Percentiles rank a stretch among this genome's conserved stretches.
phyloP scores from a whole-genome alignment of 2,329 filamentous ascomycete genomes.

The Paracoccidioides brasiliensis region DNA sequence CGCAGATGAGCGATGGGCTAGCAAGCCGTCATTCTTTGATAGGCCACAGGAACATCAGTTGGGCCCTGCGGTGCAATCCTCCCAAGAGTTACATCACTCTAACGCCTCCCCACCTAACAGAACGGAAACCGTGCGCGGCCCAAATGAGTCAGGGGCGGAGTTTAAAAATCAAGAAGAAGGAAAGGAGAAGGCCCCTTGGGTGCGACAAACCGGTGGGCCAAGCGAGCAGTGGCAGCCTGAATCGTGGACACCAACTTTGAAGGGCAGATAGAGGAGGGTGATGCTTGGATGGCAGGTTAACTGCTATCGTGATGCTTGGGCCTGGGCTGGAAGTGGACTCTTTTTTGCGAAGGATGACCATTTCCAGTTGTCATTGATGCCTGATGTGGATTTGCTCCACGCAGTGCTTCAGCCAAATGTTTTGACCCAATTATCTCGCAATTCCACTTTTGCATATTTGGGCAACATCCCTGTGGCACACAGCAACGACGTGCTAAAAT shows the following conservation, averaged over 20 bases:
- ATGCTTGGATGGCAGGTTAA: background rate
- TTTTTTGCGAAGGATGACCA: background rate
- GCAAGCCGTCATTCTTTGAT: slow-evolving; percentile 46
- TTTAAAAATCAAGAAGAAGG: slow-evolving; percentile 14
- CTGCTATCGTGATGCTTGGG: background rate
- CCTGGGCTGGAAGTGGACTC: background rate
- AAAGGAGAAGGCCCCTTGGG: slow-evolving; percentile 42
- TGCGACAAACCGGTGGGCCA: slow-evolving; percentile 40
- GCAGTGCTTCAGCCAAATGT: too few species aligned
- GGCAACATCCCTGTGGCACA: too few species aligned
- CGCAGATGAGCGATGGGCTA: slow-evolving; percentile 50
- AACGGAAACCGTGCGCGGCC: slow-evolving; percentile 20
- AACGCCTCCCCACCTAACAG: slow-evolving; percentile 17
- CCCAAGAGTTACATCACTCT: slow-evolving; percentile 16
- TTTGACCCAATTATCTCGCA: too few species aligned
- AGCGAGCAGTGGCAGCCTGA: slow-evolving; percentile 56
- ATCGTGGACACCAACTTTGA: slow-evolving; percentile 44
- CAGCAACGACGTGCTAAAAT: background rate
- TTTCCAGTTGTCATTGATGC: too few species aligned
- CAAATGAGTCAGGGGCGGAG: slow-evolving; percentile 20
- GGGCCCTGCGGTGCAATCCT: slow-evolving; percentile 32
- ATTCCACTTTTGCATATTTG: too few species aligned
- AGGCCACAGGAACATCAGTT: slow-evolving; percentile 38
- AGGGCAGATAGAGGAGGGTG: slow-evolving; percentile 21
- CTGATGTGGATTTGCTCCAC: too few species aligned